Evolutionary conservation across 2,329 filamentous ascomycete genomes (phyloP).

Genomic region (Dothideomycetes sp.): DNA sequence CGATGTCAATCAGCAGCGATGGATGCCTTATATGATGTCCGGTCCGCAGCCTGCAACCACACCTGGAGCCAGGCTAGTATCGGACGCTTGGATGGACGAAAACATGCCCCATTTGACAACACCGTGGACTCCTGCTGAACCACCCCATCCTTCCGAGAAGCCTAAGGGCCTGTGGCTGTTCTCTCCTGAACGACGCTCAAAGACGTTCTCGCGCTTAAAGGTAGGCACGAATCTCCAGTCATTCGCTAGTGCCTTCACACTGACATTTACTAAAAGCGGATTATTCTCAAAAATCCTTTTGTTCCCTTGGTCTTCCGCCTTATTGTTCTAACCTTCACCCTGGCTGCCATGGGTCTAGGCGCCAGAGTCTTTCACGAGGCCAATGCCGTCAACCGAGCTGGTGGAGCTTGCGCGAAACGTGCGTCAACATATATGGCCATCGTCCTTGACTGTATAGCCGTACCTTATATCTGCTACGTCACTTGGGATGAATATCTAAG

Average conservation of each 20-base stretch:
- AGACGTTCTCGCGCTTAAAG: slow-evolving; percentile 53
- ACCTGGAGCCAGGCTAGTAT: slow-evolving; percentile 27
- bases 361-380: slow-evolving; percentile 56
- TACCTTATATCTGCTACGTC: slow-evolving; percentile 87
- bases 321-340: slow-evolving; percentile 72
- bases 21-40: slow-evolving; percentile 29
- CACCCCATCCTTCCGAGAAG: slow-evolving; percentile 41
- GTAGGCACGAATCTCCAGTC: slow-evolving; percentile 12
- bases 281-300: slow-evolving; percentile 70
- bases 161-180: slow-evolving; percentile 42
- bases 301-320: slow-evolving; percentile 78
- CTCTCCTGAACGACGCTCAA: slow-evolving; percentile 39
- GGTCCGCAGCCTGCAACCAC: slow-evolving; percentile 26
- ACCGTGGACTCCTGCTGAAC: slow-evolving; percentile 47
- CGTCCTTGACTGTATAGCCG: slow-evolving; percentile 75
- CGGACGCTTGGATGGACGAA: slow-evolving; percentile 39
- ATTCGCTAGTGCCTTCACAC: slow-evolving; percentile 2
- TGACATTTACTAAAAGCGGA: slow-evolving; percentile 32
- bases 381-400: slow-evolving; percentile 26
- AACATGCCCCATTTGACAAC: slow-evolving; percentile 39
- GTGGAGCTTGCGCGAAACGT: slow-evolving; percentile 31
- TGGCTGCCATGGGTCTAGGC: slow-evolving; percentile 70
- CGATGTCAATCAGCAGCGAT: slow-evolving; percentile 25
- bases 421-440: slow-evolving; percentile 78
- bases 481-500: slow-evolving; percentile 95